A percentile compares a stretch with the other conserved stretches of the same genome.
phyloP scores from a whole-genome alignment of 2,329 filamentous ascomycete species.

The Fusarium duplospermum region DNA sequence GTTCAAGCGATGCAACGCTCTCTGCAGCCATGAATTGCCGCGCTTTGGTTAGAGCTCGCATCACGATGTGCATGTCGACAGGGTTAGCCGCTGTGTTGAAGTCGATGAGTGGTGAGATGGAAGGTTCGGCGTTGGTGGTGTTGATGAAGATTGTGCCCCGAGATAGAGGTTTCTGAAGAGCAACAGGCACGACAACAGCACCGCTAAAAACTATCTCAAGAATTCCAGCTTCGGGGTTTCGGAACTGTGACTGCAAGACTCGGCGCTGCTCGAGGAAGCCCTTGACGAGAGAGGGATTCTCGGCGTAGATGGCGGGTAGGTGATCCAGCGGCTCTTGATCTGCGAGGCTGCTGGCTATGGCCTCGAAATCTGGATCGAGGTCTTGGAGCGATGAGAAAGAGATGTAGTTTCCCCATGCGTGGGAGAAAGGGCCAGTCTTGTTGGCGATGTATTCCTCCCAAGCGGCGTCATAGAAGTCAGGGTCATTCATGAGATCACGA shows the following conservation, averaged over 20 bases:
- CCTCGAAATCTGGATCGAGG: slow-evolving; percentile 11
- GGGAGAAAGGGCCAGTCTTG: slow-evolving; percentile 40
- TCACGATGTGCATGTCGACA: slow-evolving; percentile 26
- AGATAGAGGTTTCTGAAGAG: slow-evolving; percentile 39
- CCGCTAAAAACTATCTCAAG: slow-evolving; percentile 38
- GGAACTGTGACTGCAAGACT: slow-evolving; percentile 26
- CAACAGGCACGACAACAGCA: slow-evolving; percentile 16
- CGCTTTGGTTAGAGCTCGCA: slow-evolving; percentile 26
- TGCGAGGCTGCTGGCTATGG: slow-evolving; percentile 12
- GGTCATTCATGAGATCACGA: slow-evolving; percentile 34
- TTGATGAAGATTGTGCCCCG: slow-evolving; percentile 40
- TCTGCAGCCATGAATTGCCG: slow-evolving; percentile 36
- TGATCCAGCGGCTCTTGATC: slow-evolving; percentile 29
- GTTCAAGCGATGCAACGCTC: slow-evolving; percentile 21
- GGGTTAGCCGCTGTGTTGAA: slow-evolving; percentile 39
- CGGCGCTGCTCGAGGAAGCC: slow-evolving; percentile 27
- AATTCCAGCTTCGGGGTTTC: slow-evolving; percentile 25
- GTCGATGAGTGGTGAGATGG: slow-evolving; percentile 33
- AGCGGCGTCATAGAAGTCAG: slow-evolving; percentile 35
- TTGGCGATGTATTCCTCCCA: slow-evolving; percentile 38
- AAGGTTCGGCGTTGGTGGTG: slow-evolving; percentile 31
- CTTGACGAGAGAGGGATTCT: slow-evolving; percentile 19
- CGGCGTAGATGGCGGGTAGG: slow-evolving; percentile 33
- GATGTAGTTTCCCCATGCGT: slow-evolving; percentile 35
- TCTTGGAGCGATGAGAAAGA: slow-evolving; percentile 35